Evolutionary conservation across 139 green algal species (phyloP).

Genomic region (Coccomyxa sp.): DNA sequence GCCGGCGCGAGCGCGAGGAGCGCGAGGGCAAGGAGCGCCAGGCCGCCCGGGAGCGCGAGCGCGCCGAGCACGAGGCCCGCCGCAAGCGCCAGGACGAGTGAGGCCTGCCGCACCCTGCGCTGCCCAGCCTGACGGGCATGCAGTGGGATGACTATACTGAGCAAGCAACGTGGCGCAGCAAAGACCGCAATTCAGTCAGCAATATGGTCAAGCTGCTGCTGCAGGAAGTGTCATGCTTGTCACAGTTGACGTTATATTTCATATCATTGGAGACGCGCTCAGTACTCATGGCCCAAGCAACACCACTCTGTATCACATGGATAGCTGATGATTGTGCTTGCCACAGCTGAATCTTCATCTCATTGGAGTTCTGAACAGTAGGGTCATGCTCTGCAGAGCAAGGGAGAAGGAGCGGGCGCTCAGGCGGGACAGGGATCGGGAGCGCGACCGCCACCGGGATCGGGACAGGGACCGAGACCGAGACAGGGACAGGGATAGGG

Average conservation of each 20-base stretch:
- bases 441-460: background rate
- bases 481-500: conserved; percentile 15
- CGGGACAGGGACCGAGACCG: conserved; percentile 9
- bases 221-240: background rate
- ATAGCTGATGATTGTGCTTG: background rate
- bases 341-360: background rate
- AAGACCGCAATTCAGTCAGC: too few relatives aligned
- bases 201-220: too few relatives aligned
- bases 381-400: background rate
- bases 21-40: conserved; percentile 3
- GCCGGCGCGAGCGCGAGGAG: conserved; percentile 2
- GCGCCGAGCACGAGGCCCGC: background rate
- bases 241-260: background rate
- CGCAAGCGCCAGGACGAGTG: background rate
- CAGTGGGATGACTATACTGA: background rate
- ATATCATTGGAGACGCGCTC: background rate
- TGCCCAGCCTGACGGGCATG: too few relatives aligned
- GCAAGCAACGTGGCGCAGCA: too few relatives aligned
- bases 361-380: background rate
- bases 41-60: background rate
- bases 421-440: background rate
- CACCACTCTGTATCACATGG: background rate
- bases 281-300: background rate
- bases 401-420: background rate
- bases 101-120: background rate